Evolutionary conservation across 169 alveolate species (phyloP), one percentile per base, ranked within the genome.

Genomic region (Plasmodium vinckei): DNA sequence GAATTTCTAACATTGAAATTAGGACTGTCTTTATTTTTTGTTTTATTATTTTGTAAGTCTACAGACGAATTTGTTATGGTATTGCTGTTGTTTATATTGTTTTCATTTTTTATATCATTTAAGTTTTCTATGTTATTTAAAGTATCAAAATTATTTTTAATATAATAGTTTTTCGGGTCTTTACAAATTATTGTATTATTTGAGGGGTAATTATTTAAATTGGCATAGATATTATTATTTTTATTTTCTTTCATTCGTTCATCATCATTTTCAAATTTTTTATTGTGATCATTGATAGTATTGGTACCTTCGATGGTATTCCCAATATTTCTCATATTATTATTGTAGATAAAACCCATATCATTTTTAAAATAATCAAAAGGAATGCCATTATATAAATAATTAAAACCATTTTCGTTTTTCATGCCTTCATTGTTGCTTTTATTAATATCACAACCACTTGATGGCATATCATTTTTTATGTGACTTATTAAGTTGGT

Each of bases 291-390:
- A 42, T 33, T n/a, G 21, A 44, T 15, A 19, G 13, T 33, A 17
- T 17, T 17, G 44, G 59, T 27, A 39, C 33, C 47, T 49, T 77
- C 17, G 21, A 49, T 5, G 21, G 46, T 53, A 56, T 10, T 27
- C 5, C 23, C 51, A n/a, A 19, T 7, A 9, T 77, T 77, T 27
- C 15, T 57, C 23, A 27, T 54, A 9, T 49, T 44, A 46, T 13
- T 13, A 10, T 77, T 15, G 27, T 10, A 23, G 19, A 56, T 64
- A 39, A 12, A 21, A 47, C 65, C 44, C 27, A 42, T 17, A 56
- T 69, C 44, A 77, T 64, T 64, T n/a, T 51, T 53, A 15, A 49
- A 63, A n/a, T 54, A 25, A 7, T 51, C 79, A 49, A 63, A 33
- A 77, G 25, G 6, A 12, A 5, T 33, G 10, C 25, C 65, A 44